Evolutionary conservation across 1,284 basidiomycete species (phyloP).

Genomic region (Melampsora americana): DNA sequence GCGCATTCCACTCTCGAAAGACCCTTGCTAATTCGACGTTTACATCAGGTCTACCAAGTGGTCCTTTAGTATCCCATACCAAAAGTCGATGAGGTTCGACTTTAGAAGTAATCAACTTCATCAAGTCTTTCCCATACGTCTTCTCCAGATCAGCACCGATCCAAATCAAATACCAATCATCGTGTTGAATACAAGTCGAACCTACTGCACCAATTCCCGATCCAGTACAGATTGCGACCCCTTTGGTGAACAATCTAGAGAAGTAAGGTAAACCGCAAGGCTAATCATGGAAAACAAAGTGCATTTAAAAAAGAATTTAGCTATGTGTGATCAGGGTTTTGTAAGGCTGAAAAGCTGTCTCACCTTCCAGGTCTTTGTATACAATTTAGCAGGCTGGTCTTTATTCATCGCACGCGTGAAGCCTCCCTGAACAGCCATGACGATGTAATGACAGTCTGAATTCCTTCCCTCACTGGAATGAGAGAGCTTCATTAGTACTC

Average conservation of each 20-base stretch:
- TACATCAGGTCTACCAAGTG: slow-evolving; percentile 69
- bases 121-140: slow-evolving; percentile 72
- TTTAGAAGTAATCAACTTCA: slow-evolving; percentile 65
- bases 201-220: slow-evolving; percentile 72
- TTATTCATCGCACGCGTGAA: slow-evolving; percentile 42
- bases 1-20: slow-evolving; percentile 66
- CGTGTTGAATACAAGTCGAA: slow-evolving; percentile 69
- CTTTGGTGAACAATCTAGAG: slow-evolving; percentile 67
- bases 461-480: slow-evolving; percentile 35
- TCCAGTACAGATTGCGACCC: slow-evolving; percentile 71
- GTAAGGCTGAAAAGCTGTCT: not conserved
- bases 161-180: slow-evolving; percentile 68
- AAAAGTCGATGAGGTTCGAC: slow-evolving; percentile 66
- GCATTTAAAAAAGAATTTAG: not conserved
- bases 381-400: slow-evolving; percentile 27
- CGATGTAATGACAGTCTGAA: slow-evolving; percentile 40
- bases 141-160: slow-evolving; percentile 61
- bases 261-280: slow-evolving; percentile 76
- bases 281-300: slow-evolving; percentile 53
- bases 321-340: not conserved
- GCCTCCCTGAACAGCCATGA: slow-evolving; percentile 43
- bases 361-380: slow-evolving; percentile 45
- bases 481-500: not conserved
- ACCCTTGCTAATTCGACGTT: slow-evolving; percentile 70
- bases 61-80: slow-evolving; percentile 69